Evolutionary conservation across 1,284 basidiomycete species (phyloP), one percentile per base, ranked within the genome.

Genomic region (Cutaneotrichosporon sp.): DNA sequence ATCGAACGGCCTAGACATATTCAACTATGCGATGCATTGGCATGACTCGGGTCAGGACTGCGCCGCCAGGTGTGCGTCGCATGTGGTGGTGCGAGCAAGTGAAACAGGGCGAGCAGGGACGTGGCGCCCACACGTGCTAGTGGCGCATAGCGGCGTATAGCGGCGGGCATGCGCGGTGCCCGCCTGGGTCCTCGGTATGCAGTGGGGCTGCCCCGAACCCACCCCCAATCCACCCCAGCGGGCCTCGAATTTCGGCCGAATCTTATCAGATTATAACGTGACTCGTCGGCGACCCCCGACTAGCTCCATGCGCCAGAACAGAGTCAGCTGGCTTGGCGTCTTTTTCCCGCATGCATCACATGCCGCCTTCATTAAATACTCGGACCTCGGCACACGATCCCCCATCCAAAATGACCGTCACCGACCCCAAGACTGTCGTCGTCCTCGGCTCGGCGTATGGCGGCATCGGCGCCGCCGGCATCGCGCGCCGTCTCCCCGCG

Each of bases 361-460:
- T n/a, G n/a, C n/a, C n/a, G n/a, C n/a, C n/a, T n/a, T n/a, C n/a
- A n/a, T n/a, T n/a, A n/a, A n/a, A n/a, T n/a, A n/a, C n/a, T n/a
- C n/a, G 11, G 43, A 22, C n/a, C 43, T 2, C 10, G 10, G 4
- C n/a, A 24, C 6, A 45, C 9, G 4, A 31, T 31, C 16, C 25
- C 25, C 24, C 47, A 50, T 29, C 14, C 18, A 31, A 4, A 29
- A 60, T 64, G 59, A 64, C 63, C 1, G 54, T 58, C 22, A 34
- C 46, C 3, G n/a, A 27, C 25, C 8, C 53, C 9, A 52, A 53
- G 14, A 87, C 85, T 6, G 82, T 87, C 14, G 83, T 84, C 52
- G 83, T 87, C 45, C 81, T 87, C 33, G 87, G 87, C 10, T 83
- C 81, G 14, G 83, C 85, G 6, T 87, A 87, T 68, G 87, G 84